Evolutionary conservation across 2,329 filamentous ascomycete genomes (phyloP), one percentile per base, ranked within the genome.

Genomic region (Cladosporium sp.): DNA sequence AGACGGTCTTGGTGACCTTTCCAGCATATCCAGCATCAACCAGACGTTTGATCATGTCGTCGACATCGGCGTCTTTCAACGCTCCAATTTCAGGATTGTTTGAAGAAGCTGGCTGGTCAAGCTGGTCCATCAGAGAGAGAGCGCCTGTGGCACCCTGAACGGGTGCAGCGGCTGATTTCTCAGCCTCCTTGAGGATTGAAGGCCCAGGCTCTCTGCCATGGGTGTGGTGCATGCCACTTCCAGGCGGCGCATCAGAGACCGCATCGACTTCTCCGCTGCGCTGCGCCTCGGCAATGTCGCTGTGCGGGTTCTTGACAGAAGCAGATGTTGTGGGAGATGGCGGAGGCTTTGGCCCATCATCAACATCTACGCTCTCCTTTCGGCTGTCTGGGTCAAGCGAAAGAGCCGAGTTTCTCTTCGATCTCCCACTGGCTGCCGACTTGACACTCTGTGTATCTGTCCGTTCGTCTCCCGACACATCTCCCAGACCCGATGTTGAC

Each of bases 1-100:
- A 97, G 28, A 98, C 94, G 26, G 93, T 92, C 84, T 99, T 99
- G 69, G 95, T 98, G 72, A 97, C 92, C 80, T 99, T 99, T 71
- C 93, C 93, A 54, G 93, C 91, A 76, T 99, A 99, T 14, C 92
- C 95, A 11, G 95, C 94, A 78, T 99, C 95, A 64, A 99, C 83
- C 52, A 99, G 86, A 52, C 95, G 89, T 74, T 93, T 93, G 76
- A 99, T 99, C 84, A 96, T 97, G 76, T 99, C 95, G 76, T 99
- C 95, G 34, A 99, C 84, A 77, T 99, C 95, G 72, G 95, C 92
- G 41, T 93, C 88, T 78, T 97, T 97, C 74, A 98, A 87, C 26
- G 96, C 92, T 65, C 91, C 88, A 85, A 98, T 96, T 69, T 92
- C 91, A 79, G 97, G 91, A 15, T 83, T 81, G 14, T 85, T 83